Evolutionary conservation across 768 basidiomycete genomes (phyloP).

Genomic region (Saitozyma podzolica): DNA sequence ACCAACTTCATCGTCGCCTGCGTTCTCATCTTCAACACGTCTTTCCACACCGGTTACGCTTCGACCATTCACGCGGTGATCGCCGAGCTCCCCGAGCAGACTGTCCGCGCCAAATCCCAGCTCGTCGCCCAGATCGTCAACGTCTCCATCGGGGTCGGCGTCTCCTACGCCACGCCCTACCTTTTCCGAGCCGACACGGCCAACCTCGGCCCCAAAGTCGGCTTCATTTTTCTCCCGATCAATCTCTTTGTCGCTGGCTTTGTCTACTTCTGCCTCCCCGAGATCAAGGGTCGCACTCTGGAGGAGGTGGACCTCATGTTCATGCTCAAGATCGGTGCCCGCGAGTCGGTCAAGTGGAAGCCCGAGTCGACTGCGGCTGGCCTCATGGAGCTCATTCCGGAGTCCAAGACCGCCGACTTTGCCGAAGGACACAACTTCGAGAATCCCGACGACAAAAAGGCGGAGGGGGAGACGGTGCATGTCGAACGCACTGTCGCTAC

Average conservation of each 20-base stretch:
- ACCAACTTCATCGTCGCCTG: slow-evolving; percentile 2
- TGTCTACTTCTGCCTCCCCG: too few species aligned
- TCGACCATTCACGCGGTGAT: not conserved
- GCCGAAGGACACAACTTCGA: not conserved
- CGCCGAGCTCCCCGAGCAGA: not conserved
- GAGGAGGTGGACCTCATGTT: not conserved
- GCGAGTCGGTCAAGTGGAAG: not conserved
- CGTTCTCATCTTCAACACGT: not conserved
- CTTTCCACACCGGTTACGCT: not conserved
- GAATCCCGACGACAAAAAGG: too few species aligned
- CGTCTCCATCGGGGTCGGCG: not conserved
- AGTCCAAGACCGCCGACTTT: not conserved
- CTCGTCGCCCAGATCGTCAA: slow-evolving; percentile 1
- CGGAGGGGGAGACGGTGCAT: too few species aligned
- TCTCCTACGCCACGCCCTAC: not conserved
- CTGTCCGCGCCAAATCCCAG: not conserved
- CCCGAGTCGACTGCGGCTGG: not conserved
- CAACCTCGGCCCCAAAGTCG: too few species aligned
- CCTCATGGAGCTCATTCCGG: not conserved
- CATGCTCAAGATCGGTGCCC: slow-evolving; percentile 1
- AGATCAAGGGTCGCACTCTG: too few species aligned
- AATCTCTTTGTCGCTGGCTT: too few species aligned
- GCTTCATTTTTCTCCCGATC: too few species aligned
- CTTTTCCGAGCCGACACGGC: too few species aligned
- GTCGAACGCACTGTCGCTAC: too few species aligned